Percentiles rank a stretch among this genome's conserved stretches.
These are phyloP conservation scores for Quercus rubra DNA, from an alignment of 306 rosid species.

Conservation along the genomic window DNA sequence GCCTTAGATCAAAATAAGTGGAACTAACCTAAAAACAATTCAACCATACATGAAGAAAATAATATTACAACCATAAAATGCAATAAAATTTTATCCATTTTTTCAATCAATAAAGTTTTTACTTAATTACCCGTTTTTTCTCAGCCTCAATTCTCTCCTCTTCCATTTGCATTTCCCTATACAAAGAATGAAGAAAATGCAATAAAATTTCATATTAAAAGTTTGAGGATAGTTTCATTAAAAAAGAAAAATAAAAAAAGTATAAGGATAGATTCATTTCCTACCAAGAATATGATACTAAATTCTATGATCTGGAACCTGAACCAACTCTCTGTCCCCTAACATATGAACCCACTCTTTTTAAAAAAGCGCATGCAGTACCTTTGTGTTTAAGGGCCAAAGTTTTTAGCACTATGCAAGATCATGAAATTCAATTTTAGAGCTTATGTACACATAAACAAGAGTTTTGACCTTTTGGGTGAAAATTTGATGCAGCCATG, in stretches of 20 bases:
- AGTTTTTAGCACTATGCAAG: not conserved
- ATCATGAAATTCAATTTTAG: not conserved
- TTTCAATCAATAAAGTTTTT: conserved; percentile 29
- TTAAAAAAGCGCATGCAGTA: no score
- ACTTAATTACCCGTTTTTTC: conserved; percentile 64
- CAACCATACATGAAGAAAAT: not conserved
- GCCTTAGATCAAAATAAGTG: not conserved
- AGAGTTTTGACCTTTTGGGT: no score
- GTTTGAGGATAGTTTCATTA: not conserved
- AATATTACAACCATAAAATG: not conserved
- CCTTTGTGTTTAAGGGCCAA: no score
- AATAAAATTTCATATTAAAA: conserved; percentile 7
- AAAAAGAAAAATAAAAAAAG: not conserved
- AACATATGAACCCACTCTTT: not conserved
- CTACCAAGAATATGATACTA: not conserved
- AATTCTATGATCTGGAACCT: not conserved
- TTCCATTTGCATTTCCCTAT: conserved; percentile 85
- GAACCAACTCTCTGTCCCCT: not conserved
- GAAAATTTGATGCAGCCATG: no score
- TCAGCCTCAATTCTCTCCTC: conserved; percentile 97
- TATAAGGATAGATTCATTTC: not conserved
- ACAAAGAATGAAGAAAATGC: conserved; percentile 20
- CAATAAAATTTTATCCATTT: conserved; percentile 49
- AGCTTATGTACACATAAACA: not conserved
- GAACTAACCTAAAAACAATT: not conserved